Evolutionary conservation across 345 rosid genomes (phyloP), one percentile per base, ranked within the genome.

Genomic region (Mangifera indica): DNA sequence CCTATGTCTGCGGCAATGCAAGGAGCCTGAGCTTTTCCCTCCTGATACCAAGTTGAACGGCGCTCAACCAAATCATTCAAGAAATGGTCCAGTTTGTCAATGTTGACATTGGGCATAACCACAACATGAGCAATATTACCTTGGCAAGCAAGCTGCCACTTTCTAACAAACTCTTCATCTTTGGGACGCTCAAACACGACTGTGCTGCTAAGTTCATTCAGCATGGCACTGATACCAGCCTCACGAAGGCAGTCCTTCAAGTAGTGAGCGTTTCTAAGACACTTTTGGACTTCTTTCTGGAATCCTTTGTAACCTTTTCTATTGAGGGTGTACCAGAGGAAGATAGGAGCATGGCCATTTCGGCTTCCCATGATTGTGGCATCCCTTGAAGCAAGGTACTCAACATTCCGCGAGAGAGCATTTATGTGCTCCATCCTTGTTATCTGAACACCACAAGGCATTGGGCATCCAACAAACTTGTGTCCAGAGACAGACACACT

Each of bases 351-450:
- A 44, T 95, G 98, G 5, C 97, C 98, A n/a, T 95, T 95, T 20
- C 99, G 78, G 75, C 98, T 90, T 55, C 99, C 99, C 99, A 95
- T 92, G 77, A 94, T 94, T 26, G 98, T 94, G 17, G 99, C 99
- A 76, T 92, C 98, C 80, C 97, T 84, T 52, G 98, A 94, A 66
- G 98, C 98, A 3, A 92, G 93, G 77, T 92, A 94, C 84, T 94
- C 98, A 0, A 94, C 93, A 54, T 92, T 94, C 44, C 82, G 90
- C 0, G 97, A 92, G 46, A 94, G 92, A 57, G 70, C 92, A 79
- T 89, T 92, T 67, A 94, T 84, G 77, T 92, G 91, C 71, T 84
- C 82, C 91, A 92, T 76, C 74, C 98, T 87, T 11, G 98, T 92
- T 77, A 94, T 79, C 83, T 90, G 98, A 74, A 94, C 97, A 61